Conservation (phyloP, 495 filamentous ascomycete species). For the Alectoria sarmentosa region DNA sequence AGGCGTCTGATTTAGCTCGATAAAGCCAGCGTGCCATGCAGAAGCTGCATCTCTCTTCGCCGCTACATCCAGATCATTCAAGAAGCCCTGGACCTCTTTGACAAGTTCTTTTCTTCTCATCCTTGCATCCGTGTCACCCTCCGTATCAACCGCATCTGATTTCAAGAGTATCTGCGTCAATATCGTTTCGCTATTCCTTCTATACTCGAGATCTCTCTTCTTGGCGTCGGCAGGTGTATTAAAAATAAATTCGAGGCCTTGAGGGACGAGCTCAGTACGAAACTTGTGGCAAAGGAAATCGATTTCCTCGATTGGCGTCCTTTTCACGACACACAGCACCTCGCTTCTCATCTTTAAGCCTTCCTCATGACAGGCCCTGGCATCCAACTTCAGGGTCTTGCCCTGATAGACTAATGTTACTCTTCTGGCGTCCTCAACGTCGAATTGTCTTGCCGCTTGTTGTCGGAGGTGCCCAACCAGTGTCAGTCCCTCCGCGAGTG, state of each 20-base stretch:
- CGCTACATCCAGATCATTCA: slow-evolving; percentile 55
- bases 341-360: slow-evolving; percentile 72
- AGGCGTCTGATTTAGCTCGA: background rate
- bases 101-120: slow-evolving; percentile 4
- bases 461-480: slow-evolving; percentile 57
- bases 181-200: slow-evolving; percentile 71
- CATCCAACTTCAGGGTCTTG: slow-evolving; percentile 58
- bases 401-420: slow-evolving; percentile 76
- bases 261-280: slow-evolving; percentile 53
- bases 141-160: slow-evolving; percentile 59
- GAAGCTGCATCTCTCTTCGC: slow-evolving; percentile 11
- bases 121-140: background rate
- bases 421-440: slow-evolving; percentile 44
- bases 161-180: slow-evolving; percentile 75
- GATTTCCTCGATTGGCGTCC: slow-evolving; percentile 58
- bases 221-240: slow-evolving; percentile 62
- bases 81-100: slow-evolving; percentile 59
- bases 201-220: slow-evolving; percentile 68
- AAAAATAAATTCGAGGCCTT: slow-evolving; percentile 54
- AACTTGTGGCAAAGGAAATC: slow-evolving; percentile 59
- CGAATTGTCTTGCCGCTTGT: slow-evolving; percentile 41
- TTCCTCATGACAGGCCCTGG: slow-evolving; percentile 55
- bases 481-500: slow-evolving; percentile 67
- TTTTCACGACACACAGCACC: slow-evolving; percentile 52
- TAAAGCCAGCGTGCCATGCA: slow-evolving; percentile 3